phyloP scores from a whole-genome alignment of 192 early-diverging fungal genomes.

The Coemansia sp. region DNA sequence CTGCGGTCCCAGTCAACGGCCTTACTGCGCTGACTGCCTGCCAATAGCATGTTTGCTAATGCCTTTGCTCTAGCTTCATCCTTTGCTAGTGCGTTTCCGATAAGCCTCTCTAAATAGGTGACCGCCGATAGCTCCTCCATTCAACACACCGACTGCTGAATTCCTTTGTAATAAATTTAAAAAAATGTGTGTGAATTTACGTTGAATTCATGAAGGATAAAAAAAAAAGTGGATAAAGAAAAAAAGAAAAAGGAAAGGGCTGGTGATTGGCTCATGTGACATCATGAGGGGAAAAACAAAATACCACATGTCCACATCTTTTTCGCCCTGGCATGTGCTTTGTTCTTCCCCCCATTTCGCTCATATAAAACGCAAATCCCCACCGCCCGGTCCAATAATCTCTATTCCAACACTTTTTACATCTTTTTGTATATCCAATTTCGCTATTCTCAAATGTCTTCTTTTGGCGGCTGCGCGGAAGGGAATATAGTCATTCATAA shows the following conservation, averaged over 20 bases:
- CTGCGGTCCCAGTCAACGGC: slow-evolving; percentile 15
- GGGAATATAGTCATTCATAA: not conserved
- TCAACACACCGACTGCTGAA: not conserved
- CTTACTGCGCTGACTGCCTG: not conserved
- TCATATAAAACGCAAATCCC: not conserved
- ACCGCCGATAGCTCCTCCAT: not conserved
- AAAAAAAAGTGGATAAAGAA: not conserved
- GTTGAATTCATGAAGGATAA: not conserved
- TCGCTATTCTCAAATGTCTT: not conserved
- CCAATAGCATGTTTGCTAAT: not conserved
- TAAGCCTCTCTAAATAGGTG: not conserved
- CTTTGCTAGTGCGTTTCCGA: not conserved
- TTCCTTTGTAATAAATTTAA: not conserved
- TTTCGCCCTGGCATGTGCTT: not conserved
- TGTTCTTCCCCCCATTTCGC: not conserved
- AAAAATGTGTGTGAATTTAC: not conserved
- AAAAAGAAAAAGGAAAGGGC: not conserved
- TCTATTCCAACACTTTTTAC: not conserved
- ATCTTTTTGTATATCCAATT: not conserved
- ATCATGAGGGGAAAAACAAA: not conserved
- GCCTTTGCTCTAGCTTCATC: not conserved
- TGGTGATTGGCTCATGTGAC: not conserved
- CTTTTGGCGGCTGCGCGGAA: not conserved
- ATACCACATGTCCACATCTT: not conserved
- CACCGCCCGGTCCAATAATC: not conserved